These are phyloP conservation scores for Toxicodendron radicans DNA, from an alignment of 345 rosid species.

Conservation along the genomic window DNA sequence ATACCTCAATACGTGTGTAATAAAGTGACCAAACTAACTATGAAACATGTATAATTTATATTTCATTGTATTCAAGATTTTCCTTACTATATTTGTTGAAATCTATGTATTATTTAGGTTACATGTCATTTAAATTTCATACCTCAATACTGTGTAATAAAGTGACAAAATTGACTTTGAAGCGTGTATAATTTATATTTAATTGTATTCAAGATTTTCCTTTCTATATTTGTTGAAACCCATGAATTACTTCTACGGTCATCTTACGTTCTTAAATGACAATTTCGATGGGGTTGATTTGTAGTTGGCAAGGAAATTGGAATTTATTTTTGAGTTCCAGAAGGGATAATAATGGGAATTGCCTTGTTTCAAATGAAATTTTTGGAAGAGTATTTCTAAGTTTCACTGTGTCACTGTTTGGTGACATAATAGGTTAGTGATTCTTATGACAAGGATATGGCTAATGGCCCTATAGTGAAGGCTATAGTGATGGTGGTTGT, in stretches of 20 bases:
- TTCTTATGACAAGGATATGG: background rate
- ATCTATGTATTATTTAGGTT: too few species aligned
- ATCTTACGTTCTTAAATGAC: background rate
- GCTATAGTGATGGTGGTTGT: background rate
- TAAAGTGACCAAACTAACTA: background rate
- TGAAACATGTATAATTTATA: too few species aligned
- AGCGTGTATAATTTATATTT: background rate
- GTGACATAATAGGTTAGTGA: background rate
- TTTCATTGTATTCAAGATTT: too few species aligned
- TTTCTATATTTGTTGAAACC: background rate
- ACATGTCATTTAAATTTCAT: too few species aligned
- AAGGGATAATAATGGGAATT: background rate
- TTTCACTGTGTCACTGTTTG: background rate
- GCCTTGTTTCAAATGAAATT: background rate
- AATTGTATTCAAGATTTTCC: background rate
- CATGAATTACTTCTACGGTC: background rate
- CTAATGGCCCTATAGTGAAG: background rate
- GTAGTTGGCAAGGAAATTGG: background rate
- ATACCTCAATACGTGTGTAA: background rate
- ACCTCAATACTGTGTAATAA: too few species aligned
- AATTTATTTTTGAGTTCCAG: background rate
- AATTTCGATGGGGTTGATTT: background rate
- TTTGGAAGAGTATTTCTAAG: background rate
- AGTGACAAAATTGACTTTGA: too few species aligned
- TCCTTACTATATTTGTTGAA: too few species aligned